A percentile compares a stretch with the other conserved stretches of the same genome.
Evolutionary conservation across 495 filamentous ascomycete genomes (phyloP).

Genomic region (Penicilliopsis zonata): DNA sequence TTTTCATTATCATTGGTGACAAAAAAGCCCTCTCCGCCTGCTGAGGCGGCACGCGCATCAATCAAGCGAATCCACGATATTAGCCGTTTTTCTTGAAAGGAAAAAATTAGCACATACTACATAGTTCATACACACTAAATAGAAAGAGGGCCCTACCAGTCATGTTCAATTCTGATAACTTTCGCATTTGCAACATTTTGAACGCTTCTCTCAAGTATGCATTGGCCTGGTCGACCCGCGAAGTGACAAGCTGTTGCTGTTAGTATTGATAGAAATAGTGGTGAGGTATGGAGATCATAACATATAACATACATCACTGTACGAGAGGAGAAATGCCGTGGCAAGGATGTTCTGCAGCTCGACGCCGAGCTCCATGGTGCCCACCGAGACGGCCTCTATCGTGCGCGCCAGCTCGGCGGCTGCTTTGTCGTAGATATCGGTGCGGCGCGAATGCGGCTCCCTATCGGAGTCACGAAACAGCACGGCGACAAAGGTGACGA

Average conservation of each 20-base stretch:
- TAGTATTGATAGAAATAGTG: background rate
- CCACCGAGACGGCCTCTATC: too few relatives aligned
- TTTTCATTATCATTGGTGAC: conserved; percentile 15
- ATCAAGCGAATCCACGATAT: conserved; percentile 25
- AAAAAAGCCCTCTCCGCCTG: conserved; percentile 26
- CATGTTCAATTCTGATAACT: background rate
- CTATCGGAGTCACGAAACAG: too few relatives aligned
- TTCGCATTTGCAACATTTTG: background rate
- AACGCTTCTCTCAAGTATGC: background rate
- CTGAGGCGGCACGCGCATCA: conserved; percentile 23
- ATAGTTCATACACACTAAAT: too few relatives aligned
- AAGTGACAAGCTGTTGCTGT: background rate
- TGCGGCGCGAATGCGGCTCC: too few relatives aligned
- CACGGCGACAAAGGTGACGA: too few relatives aligned
- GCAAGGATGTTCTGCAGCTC: background rate
- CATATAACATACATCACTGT: background rate
- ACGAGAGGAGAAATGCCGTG: background rate
- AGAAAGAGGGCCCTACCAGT: too few relatives aligned
- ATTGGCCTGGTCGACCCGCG: background rate
- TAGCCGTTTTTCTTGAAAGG: conserved; percentile 11
- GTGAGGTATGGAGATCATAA: too few relatives aligned
- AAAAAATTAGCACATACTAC: background rate
- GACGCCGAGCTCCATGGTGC: too few relatives aligned
- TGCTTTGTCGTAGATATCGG: too few relatives aligned
- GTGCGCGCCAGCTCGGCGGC: background rate